Evolutionary conservation across 2,329 filamentous ascomycete genomes (phyloP), one percentile per base, ranked within the genome.

Genomic region (Thielaviopsis populi): DNA sequence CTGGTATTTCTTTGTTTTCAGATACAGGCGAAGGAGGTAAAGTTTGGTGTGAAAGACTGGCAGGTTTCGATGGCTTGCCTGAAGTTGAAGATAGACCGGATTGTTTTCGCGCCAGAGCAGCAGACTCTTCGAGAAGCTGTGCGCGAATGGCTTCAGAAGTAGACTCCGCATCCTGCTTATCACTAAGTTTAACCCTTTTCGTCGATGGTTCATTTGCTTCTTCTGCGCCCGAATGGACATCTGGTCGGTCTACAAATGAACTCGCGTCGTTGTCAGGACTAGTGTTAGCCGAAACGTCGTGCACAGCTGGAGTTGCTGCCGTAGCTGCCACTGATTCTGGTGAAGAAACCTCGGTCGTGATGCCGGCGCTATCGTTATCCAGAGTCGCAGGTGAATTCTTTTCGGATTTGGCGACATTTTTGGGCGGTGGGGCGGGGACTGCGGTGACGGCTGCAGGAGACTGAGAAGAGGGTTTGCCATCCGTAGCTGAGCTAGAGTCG

Each of bases 271-370:
- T 82, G 63, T 87, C 87, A 1, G 87, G 85, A 69, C 87, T 91
- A 1, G 88, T 91, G 68, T 87, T 85, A 0, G 87, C 83, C 1
- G 88, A 91, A 6, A 79, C 80, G 67, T 86, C 82, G 66, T 85
- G 81, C 46, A 85, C 79, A 42, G 80, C 81, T 1, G 89, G 87
- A 0, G 89, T 94, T 24, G 86, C 83, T 63, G 84, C 84, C 53
- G 87, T 91, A 69, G 86, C 85, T 1, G 85, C 81, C 40, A 87
- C 91, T 5, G 89, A 92, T 2, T 76, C 77, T 17, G 82, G 80
- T 1, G 81, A 84, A 2, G 79, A 83, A 5, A 77, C 68, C 1
- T 66, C 54, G 22, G 58, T 61, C 74, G 10, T 41, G 15, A 58
- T 40, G 22, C 30, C 37, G 17, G 17, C 17, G 24, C 13, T 15